Base-by-base conservation (phyloP, 306 rosid species). In the Casuarina cunninghamiana region DNA sequence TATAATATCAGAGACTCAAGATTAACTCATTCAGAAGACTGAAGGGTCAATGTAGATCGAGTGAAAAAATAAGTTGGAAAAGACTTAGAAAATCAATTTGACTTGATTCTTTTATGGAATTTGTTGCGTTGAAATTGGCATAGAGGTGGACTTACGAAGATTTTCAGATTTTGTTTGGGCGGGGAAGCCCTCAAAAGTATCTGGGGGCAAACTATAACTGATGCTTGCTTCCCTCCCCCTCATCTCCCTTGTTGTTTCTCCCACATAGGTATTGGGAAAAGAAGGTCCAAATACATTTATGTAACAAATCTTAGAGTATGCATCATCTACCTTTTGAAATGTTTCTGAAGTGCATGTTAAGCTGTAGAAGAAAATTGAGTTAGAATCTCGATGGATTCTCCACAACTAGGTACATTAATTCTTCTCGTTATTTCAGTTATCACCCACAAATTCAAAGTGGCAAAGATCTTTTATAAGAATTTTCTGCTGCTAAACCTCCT, bases 51-150 rank as follows among this genome's bases (percentile, higher is more conserved):
- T 66, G 71, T 3, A 26, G 46, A 39, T 37, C 46, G 15, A 63
- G 35, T 26, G 65, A 10, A 19, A 58, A 9, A 26, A 37, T 38
- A 19, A 38, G 45, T 63, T 15, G 46, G 69, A 63, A 63, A 37
- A 63, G 42, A 63, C 69, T 63, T 38, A 63, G 69, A 32, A 58
- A 58, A 58, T 58, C 65, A 58, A 7, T 44, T 38, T 38, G 46
- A 63, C 69, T 39, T 63, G 69, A 38, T 63, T 37, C 11, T 41
- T 63, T 37, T 6, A 16, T 39, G 26, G 10, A 63, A 63, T 44
- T 63, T 37, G 9, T 38, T 8, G 5, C 15, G 17, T 38, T 63
- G 21, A 38, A 39, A 38, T 44, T 63, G 45, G n/a, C 46, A 13
- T 63, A 63, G 43, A 63, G 45, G 69, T 15, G 44, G 6, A 58